Percentiles rank a stretch among this genome's conserved stretches.
Evolutionary conservation across 345 rosid genomes (phyloP).

Genomic region (Fremontodendron californicum): DNA sequence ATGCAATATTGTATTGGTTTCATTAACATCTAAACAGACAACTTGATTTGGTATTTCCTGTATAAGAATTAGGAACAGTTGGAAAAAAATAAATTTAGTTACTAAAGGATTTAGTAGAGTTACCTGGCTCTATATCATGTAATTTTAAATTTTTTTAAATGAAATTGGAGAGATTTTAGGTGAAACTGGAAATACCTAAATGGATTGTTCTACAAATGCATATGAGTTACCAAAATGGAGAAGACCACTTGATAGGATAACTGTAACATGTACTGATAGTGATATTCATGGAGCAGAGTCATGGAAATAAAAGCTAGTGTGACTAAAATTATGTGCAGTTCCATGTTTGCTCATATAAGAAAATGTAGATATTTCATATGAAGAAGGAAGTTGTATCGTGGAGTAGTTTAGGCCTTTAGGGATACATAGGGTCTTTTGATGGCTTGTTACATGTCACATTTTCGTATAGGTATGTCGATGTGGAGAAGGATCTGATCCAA

Average conservation of each 20-base stretch:
- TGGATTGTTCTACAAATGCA: not conserved
- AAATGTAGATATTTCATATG: not conserved
- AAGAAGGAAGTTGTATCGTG: not conserved
- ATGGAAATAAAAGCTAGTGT: not conserved
- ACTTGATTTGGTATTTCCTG: not conserved
- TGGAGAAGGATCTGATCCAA: not conserved
- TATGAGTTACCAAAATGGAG: not conserved
- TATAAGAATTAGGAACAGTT: not conserved
- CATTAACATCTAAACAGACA: not conserved
- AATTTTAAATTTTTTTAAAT: not conserved
- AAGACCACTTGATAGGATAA: not conserved
- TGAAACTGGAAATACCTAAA: slow-evolving; percentile 3
- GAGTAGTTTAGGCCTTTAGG: not conserved
- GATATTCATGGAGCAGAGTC: not conserved
- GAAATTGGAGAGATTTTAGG: not conserved
- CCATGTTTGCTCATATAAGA: not conserved
- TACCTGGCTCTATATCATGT: not conserved
- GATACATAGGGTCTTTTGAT: not conserved
- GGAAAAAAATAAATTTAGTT: not conserved
- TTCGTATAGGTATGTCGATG: not conserved
- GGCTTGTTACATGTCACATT: not conserved
- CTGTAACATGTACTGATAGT: not conserved
- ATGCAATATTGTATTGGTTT: not conserved
- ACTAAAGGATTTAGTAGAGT: not conserved
- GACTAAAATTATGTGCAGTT: not conserved